phyloP scores from a whole-genome alignment of 2,329 filamentous ascomycete genomes.

The Aphanocladium album region DNA sequence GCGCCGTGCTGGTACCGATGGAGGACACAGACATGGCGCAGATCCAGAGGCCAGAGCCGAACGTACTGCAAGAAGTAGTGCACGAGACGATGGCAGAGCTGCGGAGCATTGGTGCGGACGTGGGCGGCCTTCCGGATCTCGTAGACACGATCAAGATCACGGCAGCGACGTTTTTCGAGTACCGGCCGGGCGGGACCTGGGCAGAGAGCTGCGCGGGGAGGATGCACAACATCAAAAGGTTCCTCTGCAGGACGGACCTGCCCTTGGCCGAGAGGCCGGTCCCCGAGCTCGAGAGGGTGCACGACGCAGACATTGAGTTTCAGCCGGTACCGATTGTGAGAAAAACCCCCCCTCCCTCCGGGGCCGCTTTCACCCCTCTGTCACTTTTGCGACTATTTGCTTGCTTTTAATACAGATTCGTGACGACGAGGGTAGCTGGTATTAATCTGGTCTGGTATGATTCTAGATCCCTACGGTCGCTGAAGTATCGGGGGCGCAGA shows the following conservation, averaged over 20 bases:
- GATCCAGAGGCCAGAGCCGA: too few relatives aligned
- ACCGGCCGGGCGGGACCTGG: background rate
- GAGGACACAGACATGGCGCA: too few relatives aligned
- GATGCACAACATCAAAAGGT: background rate
- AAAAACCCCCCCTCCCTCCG: too few relatives aligned
- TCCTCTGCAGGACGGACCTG: background rate
- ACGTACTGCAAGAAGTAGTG: background rate
- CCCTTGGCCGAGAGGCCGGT: background rate
- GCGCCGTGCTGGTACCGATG: too few relatives aligned
- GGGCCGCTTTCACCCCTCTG: too few relatives aligned
- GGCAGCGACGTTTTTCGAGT: background rate
- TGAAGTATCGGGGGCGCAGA: too few relatives aligned
- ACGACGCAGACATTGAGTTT: conserved; percentile 1
- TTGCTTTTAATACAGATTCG: too few relatives aligned
- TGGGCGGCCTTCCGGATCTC: background rate
- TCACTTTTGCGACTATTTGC: too few relatives aligned
- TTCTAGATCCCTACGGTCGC: too few relatives aligned
- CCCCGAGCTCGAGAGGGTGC: background rate
- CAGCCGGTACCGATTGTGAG: too few relatives aligned
- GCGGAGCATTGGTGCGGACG: background rate
- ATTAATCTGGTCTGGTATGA: too few relatives aligned
- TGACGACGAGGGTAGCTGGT: too few relatives aligned
- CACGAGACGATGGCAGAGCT: background rate
- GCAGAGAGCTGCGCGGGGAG: background rate
- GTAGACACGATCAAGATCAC: background rate